Percentiles rank a stretch among this genome's conserved stretches.
Conservation (phyloP, 108 stramenopile species). For the Thalassiosira profunda region DNA sequence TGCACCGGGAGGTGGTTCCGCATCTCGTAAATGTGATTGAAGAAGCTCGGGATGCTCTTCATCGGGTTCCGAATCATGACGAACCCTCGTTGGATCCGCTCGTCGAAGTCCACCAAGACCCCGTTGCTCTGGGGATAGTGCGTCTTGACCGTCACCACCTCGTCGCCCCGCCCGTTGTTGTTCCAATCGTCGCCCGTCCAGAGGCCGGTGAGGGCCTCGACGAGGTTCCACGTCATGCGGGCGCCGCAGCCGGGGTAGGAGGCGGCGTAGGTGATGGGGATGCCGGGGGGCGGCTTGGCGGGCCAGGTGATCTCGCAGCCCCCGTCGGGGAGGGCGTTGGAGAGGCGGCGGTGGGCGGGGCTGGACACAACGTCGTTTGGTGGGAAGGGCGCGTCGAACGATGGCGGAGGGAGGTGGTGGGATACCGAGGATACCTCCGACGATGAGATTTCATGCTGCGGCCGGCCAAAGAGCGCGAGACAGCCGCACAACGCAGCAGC, state of each 20-base stretch:
- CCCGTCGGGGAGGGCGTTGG: slow-evolving; percentile 43
- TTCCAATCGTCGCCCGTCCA: slow-evolving; percentile 61
- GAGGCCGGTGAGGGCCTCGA: slow-evolving; percentile 55
- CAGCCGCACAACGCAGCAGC: too few species aligned
- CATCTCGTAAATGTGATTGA: slow-evolving; percentile 60
- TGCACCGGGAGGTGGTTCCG: slow-evolving; percentile 51
- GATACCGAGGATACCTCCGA: too few species aligned
- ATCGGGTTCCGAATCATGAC: slow-evolving; percentile 55
- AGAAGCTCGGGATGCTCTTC: slow-evolving; percentile 51
- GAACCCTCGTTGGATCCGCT: slow-evolving; percentile 35
- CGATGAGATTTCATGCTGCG: too few species aligned
- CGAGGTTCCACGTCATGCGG: slow-evolving; percentile 57
- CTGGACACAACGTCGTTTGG: too few species aligned
- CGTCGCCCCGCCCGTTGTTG: slow-evolving; percentile 46
- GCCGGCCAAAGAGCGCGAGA: too few species aligned
- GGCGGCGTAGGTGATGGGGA: slow-evolving; percentile 50
- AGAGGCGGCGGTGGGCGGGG: slow-evolving; percentile 23
- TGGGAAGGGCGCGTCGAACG: too few species aligned
- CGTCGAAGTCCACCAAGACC: slow-evolving; percentile 37
- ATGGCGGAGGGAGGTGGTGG: too few species aligned
- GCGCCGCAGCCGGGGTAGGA: slow-evolving; percentile 65
- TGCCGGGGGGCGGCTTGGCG: slow-evolving; percentile 25
- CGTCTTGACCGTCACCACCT: slow-evolving; percentile 58
- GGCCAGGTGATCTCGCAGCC: slow-evolving; percentile 54
- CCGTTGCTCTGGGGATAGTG: slow-evolving; percentile 60